Conservation (phyloP, 23 red algal species). For the Gracilariopsis chorda region DNA sequence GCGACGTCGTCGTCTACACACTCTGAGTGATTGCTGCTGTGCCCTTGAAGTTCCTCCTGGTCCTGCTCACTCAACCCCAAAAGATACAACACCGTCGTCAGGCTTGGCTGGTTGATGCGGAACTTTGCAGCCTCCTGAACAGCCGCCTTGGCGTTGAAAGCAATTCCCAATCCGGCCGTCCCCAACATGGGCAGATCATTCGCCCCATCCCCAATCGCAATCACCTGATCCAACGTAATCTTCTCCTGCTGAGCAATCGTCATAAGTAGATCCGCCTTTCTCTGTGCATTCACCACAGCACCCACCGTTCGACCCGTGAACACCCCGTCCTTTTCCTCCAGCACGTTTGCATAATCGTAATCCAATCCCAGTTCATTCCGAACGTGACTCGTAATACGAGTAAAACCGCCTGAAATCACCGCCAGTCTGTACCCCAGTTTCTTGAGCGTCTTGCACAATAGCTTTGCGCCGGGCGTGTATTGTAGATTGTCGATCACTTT, state of each 20-base stretch:
- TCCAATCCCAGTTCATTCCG: constrained; percentile 77
- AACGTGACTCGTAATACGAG: constrained; percentile 83
- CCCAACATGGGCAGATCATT: constrained; percentile 97
- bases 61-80: constrained; percentile 94
- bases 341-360: constrained; percentile 89
- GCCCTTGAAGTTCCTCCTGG: constrained; percentile 63
- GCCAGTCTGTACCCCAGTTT: constrained; percentile 92
- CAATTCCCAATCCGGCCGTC: constrained; percentile 90
- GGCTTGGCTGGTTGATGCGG: constrained; percentile 82
- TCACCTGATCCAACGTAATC: constrained; percentile 83
- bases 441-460: constrained; percentile 82
- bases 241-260: constrained; percentile 94
- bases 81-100: constrained; percentile 86
- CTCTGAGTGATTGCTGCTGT: constrained; percentile 20
- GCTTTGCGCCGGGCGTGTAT: constrained; percentile 84
- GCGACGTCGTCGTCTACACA: neutral
- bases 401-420: constrained; percentile 95
- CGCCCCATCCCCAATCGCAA: constrained; percentile 93
- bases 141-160: constrained; percentile 98
- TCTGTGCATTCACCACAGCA: constrained; percentile 88
- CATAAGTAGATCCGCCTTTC: constrained; percentile 95
- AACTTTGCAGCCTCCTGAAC: constrained; percentile 96
- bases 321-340: constrained; percentile 83
- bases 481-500: constrained; percentile 90
- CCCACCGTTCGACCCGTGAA: constrained; percentile 92